A percentile compares a stretch with the other conserved stretches of the same genome.
Evolutionary conservation across 2,329 filamentous ascomycete species (phyloP).

Genomic region (Zymoseptoria ardabiliae): DNA sequence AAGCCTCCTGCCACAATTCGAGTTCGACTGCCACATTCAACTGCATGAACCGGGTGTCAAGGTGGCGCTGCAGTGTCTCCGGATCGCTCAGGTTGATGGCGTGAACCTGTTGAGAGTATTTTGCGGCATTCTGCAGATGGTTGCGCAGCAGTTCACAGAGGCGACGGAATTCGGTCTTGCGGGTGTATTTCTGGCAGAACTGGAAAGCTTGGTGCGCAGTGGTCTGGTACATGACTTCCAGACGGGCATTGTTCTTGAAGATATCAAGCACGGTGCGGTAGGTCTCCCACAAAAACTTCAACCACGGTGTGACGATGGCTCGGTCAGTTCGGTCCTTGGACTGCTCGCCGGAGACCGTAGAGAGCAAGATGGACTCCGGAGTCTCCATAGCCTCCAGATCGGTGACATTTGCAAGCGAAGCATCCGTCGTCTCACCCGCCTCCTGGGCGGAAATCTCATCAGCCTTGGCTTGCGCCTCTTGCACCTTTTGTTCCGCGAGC

Average conservation of each 20-base stretch:
- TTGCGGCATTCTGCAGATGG: constrained; percentile 97
- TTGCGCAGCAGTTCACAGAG: constrained; percentile 97
- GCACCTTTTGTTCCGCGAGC: constrained; percentile 91
- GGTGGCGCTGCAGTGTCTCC: constrained; percentile 91
- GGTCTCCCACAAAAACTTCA: constrained; percentile 99
- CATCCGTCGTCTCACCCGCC: constrained; percentile 65
- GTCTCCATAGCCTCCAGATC: constrained; percentile 97
- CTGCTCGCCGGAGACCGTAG: constrained; percentile 96
- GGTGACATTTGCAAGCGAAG: constrained; percentile 69
- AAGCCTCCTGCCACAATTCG: constrained; percentile 98
- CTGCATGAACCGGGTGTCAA: constrained; percentile 97
- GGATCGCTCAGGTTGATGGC: constrained; percentile 98
- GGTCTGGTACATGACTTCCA: constrained; percentile 97
- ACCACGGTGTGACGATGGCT: constrained; percentile 96
- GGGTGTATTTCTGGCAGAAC: constrained; percentile 95
- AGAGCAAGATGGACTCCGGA: constrained; percentile 93
- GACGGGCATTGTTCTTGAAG: constrained; percentile 94
- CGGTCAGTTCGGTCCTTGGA: constrained; percentile 95
- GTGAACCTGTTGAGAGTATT: constrained; percentile 98
- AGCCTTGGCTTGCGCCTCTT: constrained; percentile 88
- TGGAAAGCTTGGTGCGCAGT: constrained; percentile 97
- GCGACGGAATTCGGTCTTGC: constrained; percentile 98
- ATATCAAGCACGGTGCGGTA: constrained; percentile 98
- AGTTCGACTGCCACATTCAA: constrained; percentile 96
- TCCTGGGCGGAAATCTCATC: constrained; percentile 81